Evolutionary conservation across 139 green algal genomes (phyloP), one percentile per base, ranked within the genome.

Genomic region (Raphidocelis subcapitata): DNA sequence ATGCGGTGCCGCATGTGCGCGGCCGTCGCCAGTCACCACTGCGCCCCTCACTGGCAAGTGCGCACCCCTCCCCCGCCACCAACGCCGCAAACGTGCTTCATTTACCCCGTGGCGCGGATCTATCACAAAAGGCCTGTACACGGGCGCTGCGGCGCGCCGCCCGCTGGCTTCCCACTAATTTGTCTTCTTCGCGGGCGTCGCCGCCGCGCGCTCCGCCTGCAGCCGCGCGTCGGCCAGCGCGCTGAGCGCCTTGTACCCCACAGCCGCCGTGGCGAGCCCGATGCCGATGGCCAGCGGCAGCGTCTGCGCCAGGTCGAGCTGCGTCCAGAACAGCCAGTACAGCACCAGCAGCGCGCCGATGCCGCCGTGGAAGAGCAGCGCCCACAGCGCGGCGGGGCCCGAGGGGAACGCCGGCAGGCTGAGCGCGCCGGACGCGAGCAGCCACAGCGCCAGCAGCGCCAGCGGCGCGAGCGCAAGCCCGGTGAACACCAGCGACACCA

Each of bases 291-390:
- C 71, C 16, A 75, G 57, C 5, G 82, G 79, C 64, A 87, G 65
- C 41, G 74, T 85, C 52, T 80, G 67, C 4, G 78, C 74, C 63
- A 88, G 77, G 72, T 88, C 82, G 29, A 81, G 73, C 31, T 56
- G 47, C 62, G 79, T 37, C 71, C 72, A 88, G 76, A 88, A 88
- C 46, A 86, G 32, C 49, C 82, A 21, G 74, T 87, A 83, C 36
- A 88, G 71, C 12, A 72, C 55, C 41, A 88, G 70, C 57, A 86
- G 75, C 28, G 62, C 75, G 3, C 57, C 79, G 63, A 88, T 75
- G 62, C 73, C 62, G 33, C 67, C 69, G 65, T 88, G 82, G 76
- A 88, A 88, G 15, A 82, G 54, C 62, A 86, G 54, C 28, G 66
- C 49, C 46, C 57, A 75, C 23, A 87, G 62, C 14, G 62, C 41